A percentile compares a stretch with the other conserved stretches of the same genome.
These are phyloP conservation scores for Lactarius quietus DNA, from an alignment of 768 basidiomycete genomes.

Conservation along the genomic window DNA sequence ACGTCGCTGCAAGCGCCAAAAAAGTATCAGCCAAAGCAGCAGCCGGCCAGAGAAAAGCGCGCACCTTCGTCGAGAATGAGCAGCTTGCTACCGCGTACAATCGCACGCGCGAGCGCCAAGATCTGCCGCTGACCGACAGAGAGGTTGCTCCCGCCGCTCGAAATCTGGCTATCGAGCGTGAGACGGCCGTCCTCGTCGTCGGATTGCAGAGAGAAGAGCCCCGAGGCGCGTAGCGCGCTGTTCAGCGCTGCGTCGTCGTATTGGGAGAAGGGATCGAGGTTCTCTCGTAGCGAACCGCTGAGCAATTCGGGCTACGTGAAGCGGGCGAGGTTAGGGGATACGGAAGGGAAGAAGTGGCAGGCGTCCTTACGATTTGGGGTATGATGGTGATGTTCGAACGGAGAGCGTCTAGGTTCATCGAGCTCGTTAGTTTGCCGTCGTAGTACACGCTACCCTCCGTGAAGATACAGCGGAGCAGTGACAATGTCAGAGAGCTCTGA, in stretches of 20 bases:
- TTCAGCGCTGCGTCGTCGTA: constrained; percentile 52
- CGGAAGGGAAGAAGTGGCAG: not conserved
- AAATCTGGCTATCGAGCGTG: constrained; percentile 44
- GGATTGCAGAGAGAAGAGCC: constrained; percentile 41
- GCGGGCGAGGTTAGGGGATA: constrained; percentile 7
- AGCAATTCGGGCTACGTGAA: constrained; percentile 44
- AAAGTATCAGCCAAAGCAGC: not conserved
- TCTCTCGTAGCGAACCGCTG: constrained; percentile 52
- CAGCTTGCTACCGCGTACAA: constrained; percentile 54
- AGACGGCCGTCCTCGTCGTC: constrained; percentile 38
- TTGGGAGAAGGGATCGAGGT: constrained; percentile 58
- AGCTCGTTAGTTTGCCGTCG: constrained; percentile 45
- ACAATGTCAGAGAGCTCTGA: constrained; percentile 48
- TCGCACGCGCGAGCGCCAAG: constrained; percentile 55
- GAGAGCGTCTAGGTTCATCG: constrained; percentile 51
- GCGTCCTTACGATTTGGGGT: constrained; percentile 46
- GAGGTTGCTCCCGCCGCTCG: constrained; percentile 45
- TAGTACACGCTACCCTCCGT: constrained; percentile 51
- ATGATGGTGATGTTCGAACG: constrained; percentile 56
- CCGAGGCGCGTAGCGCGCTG: constrained; percentile 46
- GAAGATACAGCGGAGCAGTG: constrained; percentile 51
- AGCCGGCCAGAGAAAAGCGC: constrained; percentile 1
- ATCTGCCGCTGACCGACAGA: constrained; percentile 61
- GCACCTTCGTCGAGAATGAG: constrained; percentile 55
- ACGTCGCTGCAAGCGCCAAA: constrained; percentile 36